Base-by-base conservation (phyloP, 2,329 filamentous ascomycete genomes). In the Sarocladium kiliense region DNA sequence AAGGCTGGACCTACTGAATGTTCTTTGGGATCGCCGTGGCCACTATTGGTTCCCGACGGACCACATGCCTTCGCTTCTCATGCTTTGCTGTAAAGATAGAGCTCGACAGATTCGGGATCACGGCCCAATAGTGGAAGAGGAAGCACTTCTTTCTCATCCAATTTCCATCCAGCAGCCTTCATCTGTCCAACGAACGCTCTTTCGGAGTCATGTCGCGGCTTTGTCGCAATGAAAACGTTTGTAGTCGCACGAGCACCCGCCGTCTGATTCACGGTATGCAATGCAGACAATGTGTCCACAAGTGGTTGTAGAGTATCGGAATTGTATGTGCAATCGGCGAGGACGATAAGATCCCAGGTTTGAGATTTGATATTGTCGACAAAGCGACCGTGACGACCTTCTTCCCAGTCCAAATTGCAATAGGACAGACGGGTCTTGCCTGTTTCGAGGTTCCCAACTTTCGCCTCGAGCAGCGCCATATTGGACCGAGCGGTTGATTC, bases 321-420 rank as follows among this genome's bases (percentile, higher is more conserved):
- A 58, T 84, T 84, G 70, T 84, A 84, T 0, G 80, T 84, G 72
- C 81, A 83, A 64, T 85, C 81, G 63, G 80, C 82, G 21, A 84
- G 68, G 36, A 82, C 70, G 47, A 82, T 62, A 4, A 83, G 66
- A 57, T 83, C 76, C 80, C 80, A 84, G 2, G 64, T 57, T 2
- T 65, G 67, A 1, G 70, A 66, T n/a, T 61, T 58, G 1, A 71
- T 71, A 23, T 71, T 63, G 0, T 68, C 60, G 0, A 77, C 77
- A 58, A 83, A 78, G 0, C 51, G 55, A 0, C 77, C 79, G 1
- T 65, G 57, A 26, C 71, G 66, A 0, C 77, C 80, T 30, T 79
- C 71, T 21, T 81, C 74, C 81, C 81, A 84, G 65, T 84, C 79
- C 11, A 84, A 69, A 42, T 77, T 78, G 60, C 82, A 80, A 59